phyloP scores from a whole-genome alignment of 208 protist genomes.

The Phytomonas serpens region DNA sequence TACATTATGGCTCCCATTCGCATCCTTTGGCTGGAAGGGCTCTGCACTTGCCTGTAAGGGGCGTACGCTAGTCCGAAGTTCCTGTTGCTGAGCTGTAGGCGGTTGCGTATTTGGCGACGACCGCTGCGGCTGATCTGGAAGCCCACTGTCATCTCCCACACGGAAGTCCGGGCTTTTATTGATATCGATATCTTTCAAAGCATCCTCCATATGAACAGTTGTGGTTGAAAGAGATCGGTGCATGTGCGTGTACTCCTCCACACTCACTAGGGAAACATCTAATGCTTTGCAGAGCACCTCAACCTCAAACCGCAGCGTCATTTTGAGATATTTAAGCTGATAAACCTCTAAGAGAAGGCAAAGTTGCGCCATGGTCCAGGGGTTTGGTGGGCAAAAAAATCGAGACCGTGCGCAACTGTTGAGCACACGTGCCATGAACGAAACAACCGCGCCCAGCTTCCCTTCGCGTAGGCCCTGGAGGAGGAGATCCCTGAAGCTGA shows the following conservation, averaged over 20 bases:
- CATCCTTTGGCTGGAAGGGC: slow-evolving; percentile 81
- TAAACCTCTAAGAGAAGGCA: slow-evolving; percentile 94
- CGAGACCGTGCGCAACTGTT: slow-evolving; percentile 75
- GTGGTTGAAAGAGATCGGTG: slow-evolving; percentile 28
- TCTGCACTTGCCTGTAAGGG: slow-evolving; percentile 76
- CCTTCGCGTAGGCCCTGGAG: slow-evolving; percentile 91
- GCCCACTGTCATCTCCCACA: slow-evolving; percentile 26
- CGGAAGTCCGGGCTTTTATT: slow-evolving; percentile 70
- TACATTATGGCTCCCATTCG: slow-evolving; percentile 11
- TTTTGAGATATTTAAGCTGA: slow-evolving; percentile 90
- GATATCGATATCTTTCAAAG: slow-evolving; percentile 62
- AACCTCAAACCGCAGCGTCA: slow-evolving; percentile 98
- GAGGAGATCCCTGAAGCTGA: slow-evolving; percentile 95
- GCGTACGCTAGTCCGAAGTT: slow-evolving; percentile 18
- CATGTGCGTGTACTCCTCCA: slow-evolving; percentile 40
- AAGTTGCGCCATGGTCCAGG: slow-evolving; percentile 96
- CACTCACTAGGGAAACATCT: slow-evolving; percentile 45
- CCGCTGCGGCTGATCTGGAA: slow-evolving; percentile 18
- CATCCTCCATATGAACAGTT: slow-evolving; percentile 37
- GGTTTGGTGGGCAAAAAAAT: slow-evolving; percentile 96
- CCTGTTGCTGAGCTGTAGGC: slow-evolving; percentile 16
- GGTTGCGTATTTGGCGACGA: slow-evolving; percentile 16
- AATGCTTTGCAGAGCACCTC: slow-evolving; percentile 85
- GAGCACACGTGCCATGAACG: slow-evolving; percentile 95
- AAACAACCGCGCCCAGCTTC: slow-evolving; percentile 93